These are phyloP conservation scores for Agaricus bisporus DNA, from an alignment of 768 basidiomycete species.

Conservation along the genomic window DNA sequence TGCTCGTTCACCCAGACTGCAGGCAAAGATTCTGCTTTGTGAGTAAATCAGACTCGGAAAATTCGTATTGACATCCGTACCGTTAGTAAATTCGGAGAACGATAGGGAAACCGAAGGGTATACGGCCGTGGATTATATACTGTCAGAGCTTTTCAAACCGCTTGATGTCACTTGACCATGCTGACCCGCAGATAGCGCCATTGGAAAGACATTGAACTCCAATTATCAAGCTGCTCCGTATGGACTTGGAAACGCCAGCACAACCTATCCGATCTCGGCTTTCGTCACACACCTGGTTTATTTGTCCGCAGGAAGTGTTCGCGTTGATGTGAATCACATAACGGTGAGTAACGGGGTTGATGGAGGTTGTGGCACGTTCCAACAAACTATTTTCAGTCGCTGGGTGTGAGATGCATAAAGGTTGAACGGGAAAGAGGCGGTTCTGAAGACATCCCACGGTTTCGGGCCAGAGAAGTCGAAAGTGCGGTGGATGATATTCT, in stretches of 20 bases:
- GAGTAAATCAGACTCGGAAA: slow-evolving; percentile 22
- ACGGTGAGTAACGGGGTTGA: slow-evolving; percentile 40
- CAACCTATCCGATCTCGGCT: slow-evolving; percentile 67
- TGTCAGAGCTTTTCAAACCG: slow-evolving; percentile 31
- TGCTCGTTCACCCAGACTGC: slow-evolving; percentile 62
- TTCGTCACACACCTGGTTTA: slow-evolving; percentile 85
- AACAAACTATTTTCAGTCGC: slow-evolving; percentile 27
- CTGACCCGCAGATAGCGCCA: slow-evolving; percentile 39
- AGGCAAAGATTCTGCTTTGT: slow-evolving; percentile 84
- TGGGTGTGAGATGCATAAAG: slow-evolving; percentile 57
- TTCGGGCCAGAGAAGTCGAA: slow-evolving; percentile 40
- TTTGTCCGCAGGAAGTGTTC: slow-evolving; percentile 55
- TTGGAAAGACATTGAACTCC: slow-evolving; percentile 63
- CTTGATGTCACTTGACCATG: not conserved
- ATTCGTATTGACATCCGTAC: not conserved
- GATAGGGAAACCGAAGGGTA: slow-evolving; percentile 90
- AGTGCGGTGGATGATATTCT: slow-evolving; percentile 31
- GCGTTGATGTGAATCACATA: slow-evolving; percentile 55
- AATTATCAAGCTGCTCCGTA: slow-evolving; percentile 46
- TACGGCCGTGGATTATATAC: slow-evolving; percentile 77
- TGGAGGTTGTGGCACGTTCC: not conserved
- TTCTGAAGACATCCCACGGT: slow-evolving; percentile 22
- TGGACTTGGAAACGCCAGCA: slow-evolving; percentile 53
- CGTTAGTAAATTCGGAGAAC: slow-evolving; percentile 76
- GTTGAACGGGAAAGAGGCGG: slow-evolving; percentile 23